Base-by-base conservation (phyloP, 306 rosid species). In the Trifolium dubium region DNA sequence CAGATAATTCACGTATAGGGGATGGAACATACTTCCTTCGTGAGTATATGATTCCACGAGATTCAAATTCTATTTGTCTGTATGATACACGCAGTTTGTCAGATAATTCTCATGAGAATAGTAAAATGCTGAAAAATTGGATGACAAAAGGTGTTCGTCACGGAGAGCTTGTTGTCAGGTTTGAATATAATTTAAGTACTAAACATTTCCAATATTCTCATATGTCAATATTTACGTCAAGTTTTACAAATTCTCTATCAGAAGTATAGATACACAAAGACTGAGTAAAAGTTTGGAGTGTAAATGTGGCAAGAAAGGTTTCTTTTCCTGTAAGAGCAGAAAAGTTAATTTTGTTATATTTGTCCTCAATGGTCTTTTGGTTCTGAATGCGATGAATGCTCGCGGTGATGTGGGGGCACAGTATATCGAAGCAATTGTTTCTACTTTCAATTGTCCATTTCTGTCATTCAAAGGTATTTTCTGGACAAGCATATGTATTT, bases 11-110 rank as follows among this genome's bases (percentile, higher is more conserved):
- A 65, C 78, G 83, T 67, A 41, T 53, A 11, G 91, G 90, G 63
- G 91, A 83, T 72, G 98, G 96, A 79, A 93, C 98, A 11, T 81
- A 76, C 82, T 93, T 91, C 88, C 97, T 93, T 64, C 89, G 83
- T 4, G 93, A 85, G 80, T 91, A 86, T 80, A 89, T 87, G 96
- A 85, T 93, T 79, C 94, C 96, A 10, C 86, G 88, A 79, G 64
- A 79, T 40, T 88, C 92, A 13, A 75, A 82, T 8, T 88, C 94
- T 12, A 69, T 93, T 46, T 86, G 94, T 86, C 79, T 93, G 64
- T 91, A 77, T 67, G 98, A 93, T 86, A 93, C 94, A 6, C 92
- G 96, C 32, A 67, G 98, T 80, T 76, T 93, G 73, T 86, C 86
- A 34, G 83, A 79, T 69, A 74, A 84, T 70, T 79, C 73, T 3